A percentile compares a stretch with the other conserved stretches of the same genome.
phyloP scores from a whole-genome alignment of 2,329 filamentous ascomycete species.

The Eutypa lata region DNA sequence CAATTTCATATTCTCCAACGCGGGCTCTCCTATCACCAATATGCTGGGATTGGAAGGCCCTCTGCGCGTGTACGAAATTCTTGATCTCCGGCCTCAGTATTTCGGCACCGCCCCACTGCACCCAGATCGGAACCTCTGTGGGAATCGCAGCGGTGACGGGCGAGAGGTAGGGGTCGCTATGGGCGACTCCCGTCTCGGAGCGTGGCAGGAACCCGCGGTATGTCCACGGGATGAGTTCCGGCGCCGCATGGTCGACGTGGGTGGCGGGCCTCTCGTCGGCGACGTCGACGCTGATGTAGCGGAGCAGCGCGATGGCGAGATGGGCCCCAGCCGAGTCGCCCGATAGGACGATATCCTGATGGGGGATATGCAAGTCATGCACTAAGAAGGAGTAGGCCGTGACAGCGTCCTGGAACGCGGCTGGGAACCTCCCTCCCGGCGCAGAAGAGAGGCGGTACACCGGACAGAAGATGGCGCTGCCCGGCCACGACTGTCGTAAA shows the following conservation, averaged over 20 bases:
- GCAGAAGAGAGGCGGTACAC: slow-evolving; percentile 29
- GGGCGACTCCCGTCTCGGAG: slow-evolving; percentile 5
- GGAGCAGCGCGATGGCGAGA: slow-evolving; percentile 26
- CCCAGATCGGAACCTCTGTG: slow-evolving; percentile 15
- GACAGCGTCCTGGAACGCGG: slow-evolving; percentile 28
- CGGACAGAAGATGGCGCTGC: slow-evolving; percentile 24
- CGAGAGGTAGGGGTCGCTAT: slow-evolving; percentile 9
- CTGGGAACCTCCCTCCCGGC: slow-evolving; percentile 24
- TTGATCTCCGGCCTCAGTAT: slow-evolving; percentile 19
- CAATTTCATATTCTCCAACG: slow-evolving; percentile 1
- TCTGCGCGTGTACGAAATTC: slow-evolving; percentile 14
- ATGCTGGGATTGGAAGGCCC: slow-evolving; percentile 7
- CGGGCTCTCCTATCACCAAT: neutral
- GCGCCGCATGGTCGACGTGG: slow-evolving; percentile 7
- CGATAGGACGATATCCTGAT: slow-evolving; percentile 26
- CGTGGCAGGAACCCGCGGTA: slow-evolving; percentile 21
- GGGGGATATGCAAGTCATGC: slow-evolving; percentile 19
- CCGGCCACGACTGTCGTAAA: slow-evolving; percentile 20
- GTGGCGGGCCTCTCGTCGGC: slow-evolving; percentile 4
- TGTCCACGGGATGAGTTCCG: slow-evolving; percentile 6
- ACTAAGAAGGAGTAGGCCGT: slow-evolving; percentile 27
- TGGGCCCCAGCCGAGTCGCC: slow-evolving; percentile 32
- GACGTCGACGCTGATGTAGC: slow-evolving; percentile 19
- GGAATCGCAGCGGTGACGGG: slow-evolving; percentile 15
- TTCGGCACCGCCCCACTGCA: slow-evolving; percentile 19